Evolutionary conservation across 2,329 filamentous ascomycete species (phyloP).

Genomic region (Cladosporium velox): DNA sequence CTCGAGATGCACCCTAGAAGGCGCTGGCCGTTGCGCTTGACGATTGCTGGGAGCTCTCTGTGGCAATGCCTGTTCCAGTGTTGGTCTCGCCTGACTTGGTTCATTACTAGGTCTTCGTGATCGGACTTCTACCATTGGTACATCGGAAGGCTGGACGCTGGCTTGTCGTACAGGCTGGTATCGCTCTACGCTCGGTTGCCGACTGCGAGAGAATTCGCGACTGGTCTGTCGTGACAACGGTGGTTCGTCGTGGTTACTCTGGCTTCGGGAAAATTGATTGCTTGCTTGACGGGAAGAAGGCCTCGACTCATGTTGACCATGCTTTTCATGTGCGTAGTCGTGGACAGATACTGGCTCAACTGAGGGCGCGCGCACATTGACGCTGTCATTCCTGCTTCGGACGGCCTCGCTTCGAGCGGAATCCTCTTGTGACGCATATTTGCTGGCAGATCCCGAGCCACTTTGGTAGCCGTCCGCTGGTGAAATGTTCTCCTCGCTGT

Average conservation of each 20-base stretch:
- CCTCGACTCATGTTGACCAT: conserved; percentile 29
- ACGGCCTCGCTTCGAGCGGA: conserved; percentile 23
- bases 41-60: conserved; percentile 41
- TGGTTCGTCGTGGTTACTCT: conserved; percentile 32
- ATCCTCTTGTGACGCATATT: conserved; percentile 22
- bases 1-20: conserved; percentile 57
- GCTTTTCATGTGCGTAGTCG: conserved; percentile 36
- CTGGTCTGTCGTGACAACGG: conserved; percentile 35
- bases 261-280: conserved; percentile 31
- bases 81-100: conserved; percentile 26
- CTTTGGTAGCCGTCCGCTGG: conserved; percentile 37
- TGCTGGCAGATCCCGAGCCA: conserved; percentile 33
- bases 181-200: conserved; percentile 36
- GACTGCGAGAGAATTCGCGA: conserved; percentile 30
- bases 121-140: conserved; percentile 13
- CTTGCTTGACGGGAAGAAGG: conserved; percentile 32
- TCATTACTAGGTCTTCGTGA: conserved; percentile 32
- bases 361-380: conserved; percentile 35
- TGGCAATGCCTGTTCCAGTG: conserved; percentile 36
- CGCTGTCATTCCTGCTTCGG: conserved; percentile 35
- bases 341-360: conserved; percentile 39
- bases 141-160: conserved; percentile 29
- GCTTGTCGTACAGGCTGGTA: conserved; percentile 29
- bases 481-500: conserved; percentile 51
- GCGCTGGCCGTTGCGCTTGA: conserved; percentile 48